These are phyloP conservation scores for Ilyonectria sp. DNA, from an alignment of 2,329 filamentous ascomycete genomes.

Conservation along the genomic window DNA sequence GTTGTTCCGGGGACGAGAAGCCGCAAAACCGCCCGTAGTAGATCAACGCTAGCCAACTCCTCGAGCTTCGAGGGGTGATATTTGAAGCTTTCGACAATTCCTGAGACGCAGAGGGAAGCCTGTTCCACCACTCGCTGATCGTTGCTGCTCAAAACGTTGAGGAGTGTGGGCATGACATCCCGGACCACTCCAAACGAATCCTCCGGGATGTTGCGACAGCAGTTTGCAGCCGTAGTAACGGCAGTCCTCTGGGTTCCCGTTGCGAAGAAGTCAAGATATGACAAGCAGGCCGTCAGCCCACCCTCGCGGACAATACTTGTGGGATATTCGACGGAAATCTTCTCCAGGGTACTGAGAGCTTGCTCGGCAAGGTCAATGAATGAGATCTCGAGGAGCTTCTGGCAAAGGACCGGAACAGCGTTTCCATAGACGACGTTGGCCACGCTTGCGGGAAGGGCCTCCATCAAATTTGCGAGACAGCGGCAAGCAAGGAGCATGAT, in stretches of 20 bases:
- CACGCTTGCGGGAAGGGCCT: slow-evolving; percentile 91
- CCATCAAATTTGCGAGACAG: slow-evolving; percentile 97
- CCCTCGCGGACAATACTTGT: slow-evolving; percentile 96
- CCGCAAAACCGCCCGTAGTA: slow-evolving; percentile 87
- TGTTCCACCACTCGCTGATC: slow-evolving; percentile 98
- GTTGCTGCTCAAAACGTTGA: slow-evolving; percentile 90
- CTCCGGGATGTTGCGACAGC: slow-evolving; percentile 95
- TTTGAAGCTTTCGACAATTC: slow-evolving; percentile 97
- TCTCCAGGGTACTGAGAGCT: slow-evolving; percentile 94
- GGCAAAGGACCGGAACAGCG: slow-evolving; percentile 93
- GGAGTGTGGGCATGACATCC: slow-evolving; percentile 96
- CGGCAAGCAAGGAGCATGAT: slow-evolving; percentile 98
- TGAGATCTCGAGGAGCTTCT: slow-evolving; percentile 94
- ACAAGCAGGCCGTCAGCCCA: slow-evolving; percentile 94
- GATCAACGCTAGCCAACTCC: slow-evolving; percentile 89
- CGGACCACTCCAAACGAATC: slow-evolving; percentile 93
- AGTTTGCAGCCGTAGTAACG: slow-evolving; percentile 97
- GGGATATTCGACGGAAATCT: slow-evolving; percentile 97
- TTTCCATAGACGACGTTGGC: slow-evolving; percentile 98
- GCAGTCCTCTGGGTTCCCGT: slow-evolving; percentile 97
- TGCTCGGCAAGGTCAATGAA: slow-evolving; percentile 99
- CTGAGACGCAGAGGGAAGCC: slow-evolving; percentile 93
- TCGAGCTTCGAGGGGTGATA: slow-evolving; percentile 90
- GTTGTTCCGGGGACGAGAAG: slow-evolving; percentile 94
- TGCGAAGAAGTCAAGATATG: slow-evolving; percentile 96